A percentile compares a stretch with the other conserved stretches of the same genome.
These are phyloP conservation scores for Pholiota microspora DNA, from an alignment of 768 basidiomycete species.

Conservation along the genomic window DNA sequence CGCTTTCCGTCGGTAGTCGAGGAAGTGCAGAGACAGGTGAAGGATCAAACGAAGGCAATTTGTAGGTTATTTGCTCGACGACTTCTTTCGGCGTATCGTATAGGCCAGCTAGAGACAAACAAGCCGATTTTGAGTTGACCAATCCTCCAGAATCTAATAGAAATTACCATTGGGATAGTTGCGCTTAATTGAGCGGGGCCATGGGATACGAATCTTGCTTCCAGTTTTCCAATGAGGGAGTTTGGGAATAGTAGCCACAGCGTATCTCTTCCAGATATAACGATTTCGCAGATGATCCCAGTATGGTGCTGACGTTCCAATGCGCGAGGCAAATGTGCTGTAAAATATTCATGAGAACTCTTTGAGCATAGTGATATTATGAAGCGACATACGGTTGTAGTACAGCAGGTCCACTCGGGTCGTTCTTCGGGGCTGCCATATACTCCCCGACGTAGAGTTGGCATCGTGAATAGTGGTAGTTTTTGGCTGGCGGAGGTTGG, in stretches of 20 bases:
- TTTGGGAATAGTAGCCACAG: constrained; percentile 59
- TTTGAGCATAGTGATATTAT: constrained; percentile 1
- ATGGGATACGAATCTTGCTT: constrained; percentile 55
- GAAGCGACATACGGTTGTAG: constrained; percentile 43
- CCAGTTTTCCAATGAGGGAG: constrained; percentile 40
- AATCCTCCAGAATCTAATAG: neutral
- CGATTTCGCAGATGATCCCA: constrained; percentile 56
- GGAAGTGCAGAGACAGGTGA: constrained; percentile 35
- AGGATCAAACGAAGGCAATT: constrained; percentile 51
- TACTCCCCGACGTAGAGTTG: constrained; percentile 74
- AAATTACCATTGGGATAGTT: constrained; percentile 44
- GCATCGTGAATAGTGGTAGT: constrained; percentile 76
- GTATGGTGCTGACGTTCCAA: constrained; percentile 57
- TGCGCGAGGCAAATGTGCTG: constrained; percentile 77
- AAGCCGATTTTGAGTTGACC: constrained; percentile 5
- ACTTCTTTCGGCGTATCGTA: constrained; percentile 66
- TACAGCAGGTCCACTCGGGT: constrained; percentile 28
- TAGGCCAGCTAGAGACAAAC: constrained; percentile 38
- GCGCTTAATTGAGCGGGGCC: constrained; percentile 56
- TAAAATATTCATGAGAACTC: constrained; percentile 6
- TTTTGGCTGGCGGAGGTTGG: constrained; percentile 36
- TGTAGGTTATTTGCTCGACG: constrained; percentile 70
- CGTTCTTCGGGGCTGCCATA: constrained; percentile 47
- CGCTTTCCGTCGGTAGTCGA: constrained; percentile 46
- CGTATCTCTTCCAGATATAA: constrained; percentile 74